A percentile compares a stretch with the other conserved stretches of the same genome.
These are phyloP conservation scores for Symbiodinium natans DNA, from an alignment of 73 alveolate species.

Conservation along the genomic window DNA sequence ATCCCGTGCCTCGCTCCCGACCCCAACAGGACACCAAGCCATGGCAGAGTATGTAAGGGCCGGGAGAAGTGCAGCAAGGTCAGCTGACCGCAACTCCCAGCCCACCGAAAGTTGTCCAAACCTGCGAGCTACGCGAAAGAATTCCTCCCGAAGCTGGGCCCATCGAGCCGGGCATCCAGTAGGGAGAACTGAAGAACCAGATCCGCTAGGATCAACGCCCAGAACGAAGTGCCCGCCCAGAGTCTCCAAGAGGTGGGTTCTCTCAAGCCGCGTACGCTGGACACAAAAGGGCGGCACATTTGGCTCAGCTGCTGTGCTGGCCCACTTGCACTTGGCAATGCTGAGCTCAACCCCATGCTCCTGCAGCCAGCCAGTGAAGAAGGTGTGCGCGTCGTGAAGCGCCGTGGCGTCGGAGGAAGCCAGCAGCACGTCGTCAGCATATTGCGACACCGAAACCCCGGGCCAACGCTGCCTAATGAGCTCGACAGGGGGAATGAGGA, in stretches of 20 bases:
- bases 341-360: not conserved
- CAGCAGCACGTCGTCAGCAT: conserved; percentile 18
- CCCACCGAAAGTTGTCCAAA: not conserved
- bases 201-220: not conserved
- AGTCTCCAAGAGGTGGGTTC: not conserved
- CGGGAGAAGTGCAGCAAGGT: not conserved
- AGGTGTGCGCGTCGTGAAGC: not conserved
- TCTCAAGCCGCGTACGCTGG: not conserved
- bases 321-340: not conserved
- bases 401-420: not conserved
- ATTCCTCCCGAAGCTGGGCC: not conserved
- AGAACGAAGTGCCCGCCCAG: not conserved
- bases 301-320: not conserved
- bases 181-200: not conserved
- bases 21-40: not conserved
- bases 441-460: conserved; percentile 19
- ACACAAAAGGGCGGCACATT: not conserved
- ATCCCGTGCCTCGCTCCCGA: not conserved
- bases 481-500: not conserved
- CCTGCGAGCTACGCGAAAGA: not conserved
- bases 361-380: not conserved
- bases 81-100: not conserved
- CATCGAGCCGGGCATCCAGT: not conserved
- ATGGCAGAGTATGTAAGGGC: not conserved
- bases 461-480: not conserved